Percentiles rank a stretch among this genome's conserved stretches.
These are phyloP conservation scores for Jacaranda mimosifolia DNA, from an alignment of 257 asterid genomes.

Conservation along the genomic window DNA sequence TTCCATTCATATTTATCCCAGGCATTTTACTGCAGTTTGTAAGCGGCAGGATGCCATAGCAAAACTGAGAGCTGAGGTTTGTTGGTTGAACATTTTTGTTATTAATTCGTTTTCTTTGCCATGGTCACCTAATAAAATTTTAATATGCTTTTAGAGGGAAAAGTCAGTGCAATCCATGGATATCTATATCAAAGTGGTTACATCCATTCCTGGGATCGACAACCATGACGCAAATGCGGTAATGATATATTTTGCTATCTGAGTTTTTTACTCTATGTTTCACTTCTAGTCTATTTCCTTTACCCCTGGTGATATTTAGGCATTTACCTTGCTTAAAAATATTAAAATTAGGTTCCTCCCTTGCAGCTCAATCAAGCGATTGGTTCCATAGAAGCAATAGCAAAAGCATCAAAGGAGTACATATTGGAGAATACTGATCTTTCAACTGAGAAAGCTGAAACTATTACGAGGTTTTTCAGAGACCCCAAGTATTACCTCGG, in stretches of 20 bases:
- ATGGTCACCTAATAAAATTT: conserved; percentile 24
- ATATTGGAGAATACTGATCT: conserved; percentile 88
- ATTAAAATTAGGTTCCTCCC: conserved; percentile 17
- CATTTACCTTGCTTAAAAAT: conserved; percentile 16
- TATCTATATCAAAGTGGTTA: conserved; percentile 75
- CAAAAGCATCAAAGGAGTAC: conserved; percentile 82
- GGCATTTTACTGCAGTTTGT: conserved; percentile 63
- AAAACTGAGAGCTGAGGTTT: conserved; percentile 80
- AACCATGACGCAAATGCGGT: conserved; percentile 88
- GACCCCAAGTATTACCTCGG: conserved; percentile 82
- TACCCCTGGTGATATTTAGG: background rate
- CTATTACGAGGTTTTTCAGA: conserved; percentile 77
- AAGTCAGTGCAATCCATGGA: conserved; percentile 77
- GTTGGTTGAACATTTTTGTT: conserved; percentile 33
- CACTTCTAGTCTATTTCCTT: background rate
- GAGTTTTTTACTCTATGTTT: background rate
- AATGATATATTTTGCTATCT: conserved; percentile 29
- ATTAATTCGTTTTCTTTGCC: conserved; percentile 16
- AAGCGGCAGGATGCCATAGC: conserved; percentile 78
- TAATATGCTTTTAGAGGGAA: conserved; percentile 67
- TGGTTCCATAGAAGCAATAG: conserved; percentile 94
- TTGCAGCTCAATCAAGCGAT: conserved; percentile 88
- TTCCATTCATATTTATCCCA: conserved; percentile 18
- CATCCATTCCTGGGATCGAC: conserved; percentile 91
- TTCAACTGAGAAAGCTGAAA: conserved; percentile 87